phyloP scores from a whole-genome alignment of 1,284 basidiomycete genomes.

The Bondarzewia mesenterica region DNA sequence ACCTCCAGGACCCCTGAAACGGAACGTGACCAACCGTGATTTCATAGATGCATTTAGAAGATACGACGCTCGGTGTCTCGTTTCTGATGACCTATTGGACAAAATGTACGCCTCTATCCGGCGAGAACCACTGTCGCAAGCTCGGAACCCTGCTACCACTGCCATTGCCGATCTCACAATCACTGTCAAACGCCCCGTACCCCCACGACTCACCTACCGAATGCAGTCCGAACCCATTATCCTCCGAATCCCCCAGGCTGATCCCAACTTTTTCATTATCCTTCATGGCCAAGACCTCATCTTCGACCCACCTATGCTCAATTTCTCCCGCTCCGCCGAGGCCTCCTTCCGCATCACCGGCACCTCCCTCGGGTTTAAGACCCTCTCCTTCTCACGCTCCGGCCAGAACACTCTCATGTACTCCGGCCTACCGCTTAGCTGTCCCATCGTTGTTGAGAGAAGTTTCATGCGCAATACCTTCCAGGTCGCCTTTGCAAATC shows the following conservation, averaged over 20 bases:
- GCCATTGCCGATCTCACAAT: conserved; percentile 47
- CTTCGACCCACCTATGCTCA: conserved; percentile 79
- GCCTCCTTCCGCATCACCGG: conserved; percentile 87
- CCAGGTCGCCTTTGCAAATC: conserved; percentile 78
- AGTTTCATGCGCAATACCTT: conserved; percentile 93
- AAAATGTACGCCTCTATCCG: conserved; percentile 75
- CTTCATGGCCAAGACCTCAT: conserved; percentile 78
- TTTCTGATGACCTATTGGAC: conserved; percentile 67
- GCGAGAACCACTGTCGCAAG: conserved; percentile 66
- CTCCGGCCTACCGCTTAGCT: conserved; percentile 68
- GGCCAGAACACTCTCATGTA: conserved; percentile 79
- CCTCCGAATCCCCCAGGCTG: conserved; percentile 74
- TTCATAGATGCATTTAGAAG: conserved; percentile 76
- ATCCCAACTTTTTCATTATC: conserved; percentile 71
- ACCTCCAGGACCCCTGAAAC: conserved; percentile 51
- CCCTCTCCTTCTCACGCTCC: conserved; percentile 71
- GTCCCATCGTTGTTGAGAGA: conserved; percentile 74
- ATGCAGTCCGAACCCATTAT: conserved; percentile 80
- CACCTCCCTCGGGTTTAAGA: conserved; percentile 71
- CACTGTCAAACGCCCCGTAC: conserved; percentile 64
- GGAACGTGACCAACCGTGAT: conserved; percentile 61
- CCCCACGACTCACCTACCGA: conserved; percentile 74
- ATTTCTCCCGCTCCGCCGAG: conserved; percentile 67
- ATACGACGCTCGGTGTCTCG: conserved; percentile 59
- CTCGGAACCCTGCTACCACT: conserved; percentile 36